Conservation (phyloP, 2,329 filamentous ascomycete genomes). For the Aphanoascus verrucosus region DNA sequence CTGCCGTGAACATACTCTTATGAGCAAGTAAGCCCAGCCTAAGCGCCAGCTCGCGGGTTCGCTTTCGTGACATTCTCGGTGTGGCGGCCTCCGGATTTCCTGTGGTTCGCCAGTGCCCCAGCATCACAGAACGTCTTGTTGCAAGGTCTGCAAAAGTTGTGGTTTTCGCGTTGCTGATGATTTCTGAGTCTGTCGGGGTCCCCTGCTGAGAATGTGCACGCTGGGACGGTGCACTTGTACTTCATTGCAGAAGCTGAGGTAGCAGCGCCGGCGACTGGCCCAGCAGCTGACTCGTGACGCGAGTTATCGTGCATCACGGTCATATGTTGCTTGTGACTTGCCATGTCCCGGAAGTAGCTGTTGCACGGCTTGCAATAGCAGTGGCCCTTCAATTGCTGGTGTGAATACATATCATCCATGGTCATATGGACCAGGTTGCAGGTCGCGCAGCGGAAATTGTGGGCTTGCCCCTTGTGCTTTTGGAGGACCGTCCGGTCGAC, state of each 20-base stretch:
- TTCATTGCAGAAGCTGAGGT: not conserved
- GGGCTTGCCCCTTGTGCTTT: conserved; percentile 12
- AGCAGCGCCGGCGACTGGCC: not conserved
- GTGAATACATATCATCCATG: conserved; percentile 3
- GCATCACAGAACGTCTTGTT: conserved; percentile 11
- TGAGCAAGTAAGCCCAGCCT: not conserved
- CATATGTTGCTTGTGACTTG: conserved; percentile 8
- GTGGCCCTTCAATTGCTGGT: conserved; percentile 13
- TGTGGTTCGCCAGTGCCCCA: conserved; percentile 9
- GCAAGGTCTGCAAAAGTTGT: conserved; percentile 14
- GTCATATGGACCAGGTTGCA: conserved; percentile 7
- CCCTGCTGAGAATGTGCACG: conserved; percentile 4
- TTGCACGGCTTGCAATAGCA: conserved; percentile 14
- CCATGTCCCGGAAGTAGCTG: conserved; percentile 12
- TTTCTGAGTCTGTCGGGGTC: not conserved
- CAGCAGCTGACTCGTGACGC: not conserved
- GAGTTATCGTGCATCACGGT: conserved; percentile 2
- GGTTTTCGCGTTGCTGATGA: conserved; percentile 13
- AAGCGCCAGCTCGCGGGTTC: not conserved
- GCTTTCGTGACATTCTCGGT: conserved; percentile 1
- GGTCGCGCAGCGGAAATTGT: conserved; percentile 12
- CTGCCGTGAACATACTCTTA: not conserved
- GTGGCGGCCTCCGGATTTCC: conserved; percentile 1
- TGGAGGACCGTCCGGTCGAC: conserved; percentile 6
- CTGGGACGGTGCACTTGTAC: conserved; percentile 2